Evolutionary conservation across 2,329 filamentous ascomycete species (phyloP).

Genomic region (Drechslerella coelobrocha): DNA sequence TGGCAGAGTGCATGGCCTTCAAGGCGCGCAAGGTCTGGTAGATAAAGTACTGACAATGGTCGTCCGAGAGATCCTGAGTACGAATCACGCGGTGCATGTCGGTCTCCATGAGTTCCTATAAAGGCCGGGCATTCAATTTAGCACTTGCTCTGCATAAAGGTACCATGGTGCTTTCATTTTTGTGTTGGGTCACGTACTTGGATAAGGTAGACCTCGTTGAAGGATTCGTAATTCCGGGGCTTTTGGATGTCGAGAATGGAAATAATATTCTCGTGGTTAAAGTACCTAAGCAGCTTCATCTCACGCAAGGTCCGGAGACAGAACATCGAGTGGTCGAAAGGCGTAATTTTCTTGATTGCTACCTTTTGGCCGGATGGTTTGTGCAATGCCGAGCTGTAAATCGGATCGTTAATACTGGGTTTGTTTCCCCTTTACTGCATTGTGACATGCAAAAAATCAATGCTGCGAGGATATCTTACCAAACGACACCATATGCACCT

Average conservation of each 20-base stretch:
- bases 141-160: conserved; percentile 12
- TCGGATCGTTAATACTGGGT: background rate
- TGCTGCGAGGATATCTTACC: conserved; percentile 65
- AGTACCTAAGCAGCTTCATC: conserved; percentile 98
- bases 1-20: conserved; percentile 99
- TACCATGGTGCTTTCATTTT: background rate
- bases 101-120: conserved; percentile 95
- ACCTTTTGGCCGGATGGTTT: conserved; percentile 98
- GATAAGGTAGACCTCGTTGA: conserved; percentile 97
- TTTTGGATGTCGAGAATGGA: conserved; percentile 99
- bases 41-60: conserved; percentile 99
- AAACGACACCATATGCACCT: conserved; percentile 97
- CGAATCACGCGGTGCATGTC: conserved; percentile 99
- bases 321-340: conserved; percentile 99
- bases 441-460: background rate
- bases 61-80: conserved; percentile 96
- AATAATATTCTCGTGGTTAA: conserved; percentile 99
- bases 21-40: conserved; percentile 97
- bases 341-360: conserved; percentile 99
- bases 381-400: conserved; percentile 84
- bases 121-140: conserved; percentile 5
- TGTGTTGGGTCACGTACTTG: conserved; percentile 69
- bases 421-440: background rate
- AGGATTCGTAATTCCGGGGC: conserved; percentile 91
- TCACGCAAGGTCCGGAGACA: conserved; percentile 94